These are phyloP conservation scores for Fraxinus velutina DNA, from an alignment of 305 asterid species.

Conservation along the genomic window DNA sequence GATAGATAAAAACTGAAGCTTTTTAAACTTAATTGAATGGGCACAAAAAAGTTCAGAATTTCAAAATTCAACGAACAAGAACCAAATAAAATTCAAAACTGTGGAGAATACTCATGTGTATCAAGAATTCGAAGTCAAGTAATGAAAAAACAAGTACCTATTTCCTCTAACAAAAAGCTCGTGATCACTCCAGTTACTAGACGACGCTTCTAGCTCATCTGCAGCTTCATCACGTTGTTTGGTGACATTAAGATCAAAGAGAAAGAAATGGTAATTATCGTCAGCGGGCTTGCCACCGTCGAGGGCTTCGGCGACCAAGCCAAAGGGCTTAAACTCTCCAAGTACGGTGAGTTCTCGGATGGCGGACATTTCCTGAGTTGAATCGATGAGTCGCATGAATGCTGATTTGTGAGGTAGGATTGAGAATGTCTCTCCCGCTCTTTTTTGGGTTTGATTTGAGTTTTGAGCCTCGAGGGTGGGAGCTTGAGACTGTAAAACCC, in stretches of 20 bases:
- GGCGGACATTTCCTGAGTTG: constrained; percentile 38
- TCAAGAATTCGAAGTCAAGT: neutral
- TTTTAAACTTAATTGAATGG: neutral
- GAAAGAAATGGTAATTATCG: constrained; percentile 49
- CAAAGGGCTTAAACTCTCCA: constrained; percentile 65
- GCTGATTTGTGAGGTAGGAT: neutral
- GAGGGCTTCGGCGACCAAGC: constrained; percentile 58
- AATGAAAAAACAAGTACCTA: constrained; percentile 34
- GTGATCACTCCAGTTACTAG: constrained; percentile 56
- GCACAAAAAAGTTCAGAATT: neutral
- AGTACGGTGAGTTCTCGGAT: constrained; percentile 61
- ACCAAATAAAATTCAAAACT: neutral
- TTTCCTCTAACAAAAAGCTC: constrained; percentile 76
- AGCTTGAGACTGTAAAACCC: constrained; percentile 8
- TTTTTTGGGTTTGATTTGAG: constrained; percentile 17
- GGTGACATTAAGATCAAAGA: constrained; percentile 57
- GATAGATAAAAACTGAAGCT: neutral
- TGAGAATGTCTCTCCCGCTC: constrained; percentile 31
- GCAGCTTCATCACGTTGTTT: constrained; percentile 45
- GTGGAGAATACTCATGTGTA: neutral
- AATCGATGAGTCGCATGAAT: constrained; percentile 8
- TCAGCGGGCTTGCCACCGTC: constrained; percentile 57
- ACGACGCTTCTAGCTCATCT: constrained; percentile 35
- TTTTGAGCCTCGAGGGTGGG: neutral
- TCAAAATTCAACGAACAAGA: neutral